These are phyloP conservation scores for Astrothelium macrocarpum DNA, from an alignment of 495 filamentous ascomycete species.

Conservation along the genomic window DNA sequence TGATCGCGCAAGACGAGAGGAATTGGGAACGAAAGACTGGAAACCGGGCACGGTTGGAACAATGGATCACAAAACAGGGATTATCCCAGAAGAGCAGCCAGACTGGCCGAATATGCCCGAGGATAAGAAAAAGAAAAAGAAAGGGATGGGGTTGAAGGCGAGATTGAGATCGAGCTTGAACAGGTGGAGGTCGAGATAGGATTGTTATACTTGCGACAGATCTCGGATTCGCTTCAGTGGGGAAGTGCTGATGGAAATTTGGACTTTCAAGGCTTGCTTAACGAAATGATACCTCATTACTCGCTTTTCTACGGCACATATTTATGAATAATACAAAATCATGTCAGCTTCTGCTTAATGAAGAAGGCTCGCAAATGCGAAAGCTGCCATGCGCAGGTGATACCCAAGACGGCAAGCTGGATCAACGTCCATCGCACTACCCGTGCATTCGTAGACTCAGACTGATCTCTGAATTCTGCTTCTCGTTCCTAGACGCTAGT, in stretches of 20 bases:
- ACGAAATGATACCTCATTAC: neutral
- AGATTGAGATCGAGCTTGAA: neutral
- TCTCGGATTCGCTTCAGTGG: no score
- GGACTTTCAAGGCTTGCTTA: no score
- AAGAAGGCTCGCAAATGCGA: slow-evolving; percentile 94
- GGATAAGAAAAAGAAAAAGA: neutral
- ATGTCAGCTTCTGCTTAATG: slow-evolving; percentile 99
- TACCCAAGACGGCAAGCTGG: slow-evolving; percentile 76
- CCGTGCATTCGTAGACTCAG: slow-evolving; percentile 82
- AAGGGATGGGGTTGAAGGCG: neutral
- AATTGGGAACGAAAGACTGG: neutral
- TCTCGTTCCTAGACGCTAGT: slow-evolving; percentile 67
- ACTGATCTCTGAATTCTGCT: slow-evolving; percentile 95
- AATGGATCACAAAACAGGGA: neutral
- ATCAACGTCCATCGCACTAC: slow-evolving; percentile 92
- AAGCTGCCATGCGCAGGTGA: slow-evolving; percentile 94
- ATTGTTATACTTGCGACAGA: neutral
- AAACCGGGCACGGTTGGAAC: neutral
- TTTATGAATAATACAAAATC: slow-evolving; percentile 3
- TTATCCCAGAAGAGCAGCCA: neutral
- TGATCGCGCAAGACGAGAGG: neutral
- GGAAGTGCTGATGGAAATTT: no score
- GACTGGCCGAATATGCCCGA: neutral
- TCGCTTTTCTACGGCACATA: slow-evolving; percentile 15
- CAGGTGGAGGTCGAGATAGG: neutral